A percentile compares a stretch with the other conserved stretches of the same genome.
Evolutionary conservation across 2,329 filamentous ascomycete genomes (phyloP).

Genomic region (Colletotrichum sp.): DNA sequence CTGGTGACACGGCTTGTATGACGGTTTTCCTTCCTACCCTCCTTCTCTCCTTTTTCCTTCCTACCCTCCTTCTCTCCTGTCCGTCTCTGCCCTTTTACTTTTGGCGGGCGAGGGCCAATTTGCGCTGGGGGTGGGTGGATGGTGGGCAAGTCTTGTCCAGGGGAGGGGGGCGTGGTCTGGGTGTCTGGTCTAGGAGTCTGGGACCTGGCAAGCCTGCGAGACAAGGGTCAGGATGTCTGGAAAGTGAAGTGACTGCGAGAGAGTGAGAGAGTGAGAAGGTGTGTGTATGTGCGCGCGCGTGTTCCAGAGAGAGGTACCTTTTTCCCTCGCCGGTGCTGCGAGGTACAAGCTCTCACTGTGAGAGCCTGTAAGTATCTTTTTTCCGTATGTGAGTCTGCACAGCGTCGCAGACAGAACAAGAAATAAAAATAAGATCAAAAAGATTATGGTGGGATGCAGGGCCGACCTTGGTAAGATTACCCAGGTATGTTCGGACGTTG

Average conservation of each 20-base stretch:
- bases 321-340: background rate
- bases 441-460: slow-evolving; percentile 1
- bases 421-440: background rate
- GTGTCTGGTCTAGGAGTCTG: background rate
- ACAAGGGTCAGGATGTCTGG: slow-evolving; percentile 3
- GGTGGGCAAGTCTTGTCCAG: background rate
- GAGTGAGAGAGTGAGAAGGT: background rate
- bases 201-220: slow-evolving; percentile 9
- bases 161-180: background rate
- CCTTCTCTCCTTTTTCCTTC: no score
- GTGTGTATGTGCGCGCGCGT: background rate
- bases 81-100: background rate
- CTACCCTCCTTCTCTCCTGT: background rate
- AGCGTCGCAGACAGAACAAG: background rate
- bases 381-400: background rate
- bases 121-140: slow-evolving; percentile 8
- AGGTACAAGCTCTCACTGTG: background rate
- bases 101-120: slow-evolving; percentile 5
- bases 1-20: no score
- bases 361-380: background rate
- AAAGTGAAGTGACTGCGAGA: background rate
- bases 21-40: no score
- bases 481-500: slow-evolving; percentile 15
- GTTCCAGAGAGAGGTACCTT: background rate
- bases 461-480: slow-evolving; percentile 16